phyloP scores from a whole-genome alignment of 148 eudicot species.

The Pouteria glomerata region DNA sequence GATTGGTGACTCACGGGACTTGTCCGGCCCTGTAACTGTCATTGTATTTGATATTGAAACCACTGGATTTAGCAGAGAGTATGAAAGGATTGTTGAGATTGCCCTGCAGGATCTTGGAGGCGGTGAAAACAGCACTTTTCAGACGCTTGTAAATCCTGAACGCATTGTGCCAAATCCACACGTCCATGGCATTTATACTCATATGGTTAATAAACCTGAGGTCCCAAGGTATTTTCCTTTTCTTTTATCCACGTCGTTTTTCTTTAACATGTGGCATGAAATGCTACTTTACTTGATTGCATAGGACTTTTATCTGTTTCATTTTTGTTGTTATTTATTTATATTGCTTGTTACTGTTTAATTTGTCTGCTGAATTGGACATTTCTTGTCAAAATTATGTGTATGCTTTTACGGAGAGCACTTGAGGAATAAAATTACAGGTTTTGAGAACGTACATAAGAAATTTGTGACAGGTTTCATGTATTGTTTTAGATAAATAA shows the following conservation, averaged over 20 bases:
- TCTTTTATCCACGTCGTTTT: not conserved
- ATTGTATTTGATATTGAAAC: constrained; percentile 84
- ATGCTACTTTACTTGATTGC: not conserved
- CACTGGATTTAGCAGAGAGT: constrained; percentile 56
- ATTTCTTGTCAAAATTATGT: not conserved
- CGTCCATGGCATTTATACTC: constrained; percentile 57
- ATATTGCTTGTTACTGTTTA: not conserved
- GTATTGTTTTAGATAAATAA: too few relatives aligned
- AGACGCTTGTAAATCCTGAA: constrained; percentile 78
- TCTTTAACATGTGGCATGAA: not conserved
- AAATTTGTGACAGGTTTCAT: too few relatives aligned
- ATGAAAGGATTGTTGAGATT: constrained; percentile 70
- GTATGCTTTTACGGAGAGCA: not conserved
- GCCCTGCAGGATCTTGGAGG: constrained; percentile 77
- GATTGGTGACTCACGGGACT: constrained; percentile 39
- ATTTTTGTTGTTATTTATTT: not conserved
- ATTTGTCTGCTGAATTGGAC: not conserved
- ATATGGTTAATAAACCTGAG: constrained; percentile 57
- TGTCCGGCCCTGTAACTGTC: constrained; percentile 44
- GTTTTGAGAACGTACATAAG: too few relatives aligned
- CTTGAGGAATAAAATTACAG: not conserved
- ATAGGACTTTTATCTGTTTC: not conserved
- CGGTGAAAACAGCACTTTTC: constrained; percentile 79
- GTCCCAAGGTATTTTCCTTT: constrained; percentile 64
- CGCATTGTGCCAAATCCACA: constrained; percentile 43